A percentile compares a stretch with the other conserved stretches of the same genome.
phyloP scores from a whole-genome alignment of 768 basidiomycete species.

The Paxillus rubicundulus region DNA sequence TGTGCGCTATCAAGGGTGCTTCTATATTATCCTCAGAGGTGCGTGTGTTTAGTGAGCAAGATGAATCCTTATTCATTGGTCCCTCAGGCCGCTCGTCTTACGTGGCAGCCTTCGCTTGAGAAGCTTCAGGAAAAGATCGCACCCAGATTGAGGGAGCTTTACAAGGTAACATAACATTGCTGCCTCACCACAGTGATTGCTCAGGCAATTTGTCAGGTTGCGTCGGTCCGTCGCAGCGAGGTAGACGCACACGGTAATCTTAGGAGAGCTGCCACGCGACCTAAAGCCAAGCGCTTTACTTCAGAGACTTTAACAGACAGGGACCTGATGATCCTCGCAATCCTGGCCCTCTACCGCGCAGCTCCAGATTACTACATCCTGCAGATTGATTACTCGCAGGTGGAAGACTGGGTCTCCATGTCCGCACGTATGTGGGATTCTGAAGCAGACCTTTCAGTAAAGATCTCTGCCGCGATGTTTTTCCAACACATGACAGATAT shows the following conservation, averaged over 20 bases:
- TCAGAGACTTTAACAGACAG: constrained; percentile 62
- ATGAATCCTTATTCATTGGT: constrained; percentile 6
- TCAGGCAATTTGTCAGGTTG: constrained; percentile 36
- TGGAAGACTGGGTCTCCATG: constrained; percentile 46
- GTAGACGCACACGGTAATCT: constrained; percentile 54
- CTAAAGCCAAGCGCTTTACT: constrained; percentile 57
- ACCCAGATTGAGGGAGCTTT: constrained; percentile 51
- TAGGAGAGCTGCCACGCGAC: constrained; percentile 52
- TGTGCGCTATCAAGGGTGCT: constrained; percentile 71
- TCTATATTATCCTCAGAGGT: constrained; percentile 69
- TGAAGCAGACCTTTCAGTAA: constrained; percentile 61
- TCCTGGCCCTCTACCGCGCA: constrained; percentile 68
- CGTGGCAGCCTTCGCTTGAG: constrained; percentile 55
- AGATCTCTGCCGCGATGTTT: constrained; percentile 55
- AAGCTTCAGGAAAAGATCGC: constrained; percentile 45
- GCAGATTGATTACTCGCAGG: constrained; percentile 39
- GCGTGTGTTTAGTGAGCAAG: constrained; percentile 10
- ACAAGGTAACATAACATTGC: constrained; percentile 43
- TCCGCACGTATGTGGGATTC: constrained; percentile 59
- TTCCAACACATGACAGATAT: constrained; percentile 45
- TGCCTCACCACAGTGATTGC: constrained; percentile 2
- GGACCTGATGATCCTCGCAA: constrained; percentile 66
- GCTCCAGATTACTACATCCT: constrained; percentile 54
- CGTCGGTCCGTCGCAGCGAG: constrained; percentile 56
- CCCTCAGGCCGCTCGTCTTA: constrained; percentile 47